Conservation (phyloP, 257 asterid genomes). For the Przewalskia tangutica region DNA sequence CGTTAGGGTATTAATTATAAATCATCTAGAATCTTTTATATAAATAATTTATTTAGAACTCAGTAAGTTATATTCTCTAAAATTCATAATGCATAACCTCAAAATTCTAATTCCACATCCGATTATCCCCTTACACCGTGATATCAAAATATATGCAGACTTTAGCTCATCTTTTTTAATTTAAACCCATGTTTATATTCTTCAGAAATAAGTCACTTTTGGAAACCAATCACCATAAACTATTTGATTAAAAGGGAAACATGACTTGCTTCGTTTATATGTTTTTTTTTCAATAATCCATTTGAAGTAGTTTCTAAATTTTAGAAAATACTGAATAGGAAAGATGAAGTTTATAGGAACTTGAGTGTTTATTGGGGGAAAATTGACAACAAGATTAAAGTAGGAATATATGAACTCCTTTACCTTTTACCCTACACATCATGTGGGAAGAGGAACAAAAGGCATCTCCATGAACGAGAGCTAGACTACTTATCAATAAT, state of each 20-base stretch:
- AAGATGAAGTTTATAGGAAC: background rate
- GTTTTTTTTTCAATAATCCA: background rate
- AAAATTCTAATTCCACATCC: too few relatives aligned
- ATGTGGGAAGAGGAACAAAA: slow-evolving; percentile 13
- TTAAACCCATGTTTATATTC: background rate
- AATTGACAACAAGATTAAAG: background rate
- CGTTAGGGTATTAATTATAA: background rate
- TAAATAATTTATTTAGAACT: too few relatives aligned
- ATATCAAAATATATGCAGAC: too few relatives aligned
- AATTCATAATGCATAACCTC: too few relatives aligned
- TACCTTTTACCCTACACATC: slow-evolving; percentile 7
- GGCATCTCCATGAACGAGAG: slow-evolving; percentile 10
- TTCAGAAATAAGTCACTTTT: background rate
- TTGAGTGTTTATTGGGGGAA: too few relatives aligned
- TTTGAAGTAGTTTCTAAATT: background rate
- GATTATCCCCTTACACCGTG: too few relatives aligned
- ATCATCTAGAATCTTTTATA: background rate
- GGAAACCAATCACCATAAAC: background rate
- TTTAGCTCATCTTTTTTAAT: background rate
- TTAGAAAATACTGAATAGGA: background rate
- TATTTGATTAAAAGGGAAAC: too few relatives aligned
- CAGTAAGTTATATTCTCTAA: too few relatives aligned
- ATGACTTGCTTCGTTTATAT: background rate
- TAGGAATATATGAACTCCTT: background rate
- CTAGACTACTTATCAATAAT: slow-evolving; percentile 9